Evolutionary conservation across 768 basidiomycete genomes (phyloP).

Genomic region (Hydnomerulius pinastri): DNA sequence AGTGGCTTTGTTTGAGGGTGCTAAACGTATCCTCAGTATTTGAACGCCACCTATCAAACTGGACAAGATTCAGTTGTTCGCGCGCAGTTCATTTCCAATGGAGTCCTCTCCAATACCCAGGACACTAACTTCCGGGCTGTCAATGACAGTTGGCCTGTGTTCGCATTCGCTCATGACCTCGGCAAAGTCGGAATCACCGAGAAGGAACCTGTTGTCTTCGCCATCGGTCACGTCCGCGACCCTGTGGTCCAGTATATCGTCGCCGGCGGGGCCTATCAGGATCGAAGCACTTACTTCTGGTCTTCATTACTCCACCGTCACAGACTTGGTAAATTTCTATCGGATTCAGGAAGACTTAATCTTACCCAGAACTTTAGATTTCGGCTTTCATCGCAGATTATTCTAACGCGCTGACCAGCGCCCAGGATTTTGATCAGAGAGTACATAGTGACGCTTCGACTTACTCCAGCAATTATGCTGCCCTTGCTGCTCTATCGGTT

Average conservation of each 20-base stretch:
- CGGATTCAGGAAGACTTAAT: background rate
- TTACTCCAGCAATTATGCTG: conserved; percentile 53
- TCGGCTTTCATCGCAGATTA: conserved; percentile 48
- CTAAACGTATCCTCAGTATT: conserved; percentile 39
- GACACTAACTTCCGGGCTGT: conserved; percentile 62
- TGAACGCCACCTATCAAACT: conserved; percentile 57
- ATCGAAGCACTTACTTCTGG: conserved; percentile 47
- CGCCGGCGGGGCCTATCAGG: conserved; percentile 39
- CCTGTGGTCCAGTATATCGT: conserved; percentile 50
- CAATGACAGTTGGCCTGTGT: conserved; percentile 59
- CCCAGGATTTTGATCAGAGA: conserved; percentile 48
- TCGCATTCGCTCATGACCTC: conserved; percentile 60
- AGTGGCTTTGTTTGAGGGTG: background rate
- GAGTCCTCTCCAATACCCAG: conserved; percentile 49
- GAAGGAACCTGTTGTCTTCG: conserved; percentile 41
- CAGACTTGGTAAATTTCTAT: conserved; percentile 34
- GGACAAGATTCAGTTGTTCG: conserved; percentile 57
- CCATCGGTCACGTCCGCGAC: conserved; percentile 52
- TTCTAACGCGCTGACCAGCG: conserved; percentile 43
- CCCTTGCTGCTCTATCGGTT: conserved; percentile 51
- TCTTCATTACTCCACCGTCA: conserved; percentile 40
- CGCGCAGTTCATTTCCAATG: conserved; percentile 60
- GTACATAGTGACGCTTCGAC: conserved; percentile 46
- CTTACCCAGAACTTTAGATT: conserved; percentile 33
- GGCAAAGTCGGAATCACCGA: conserved; percentile 41